These are phyloP conservation scores for Rhododendron ovatum DNA, from an alignment of 148 eudicot genomes.

Conservation along the genomic window DNA sequence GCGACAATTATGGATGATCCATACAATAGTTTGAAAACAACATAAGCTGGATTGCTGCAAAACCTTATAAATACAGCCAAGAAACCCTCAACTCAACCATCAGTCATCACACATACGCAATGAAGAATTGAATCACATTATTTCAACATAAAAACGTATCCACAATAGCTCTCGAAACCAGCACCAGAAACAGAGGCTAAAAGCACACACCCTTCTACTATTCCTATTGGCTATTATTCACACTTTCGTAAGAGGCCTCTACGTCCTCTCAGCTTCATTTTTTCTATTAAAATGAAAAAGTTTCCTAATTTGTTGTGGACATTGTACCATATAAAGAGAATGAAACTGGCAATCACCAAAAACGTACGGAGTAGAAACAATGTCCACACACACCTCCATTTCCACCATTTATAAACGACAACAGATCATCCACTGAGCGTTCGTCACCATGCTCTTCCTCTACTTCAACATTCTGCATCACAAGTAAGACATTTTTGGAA, in stretches of 20 bases:
- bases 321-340: background rate
- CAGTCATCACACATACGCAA: too few species aligned
- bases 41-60: background rate
- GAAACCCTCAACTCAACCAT: background rate
- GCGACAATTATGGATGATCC: background rate
- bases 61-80: background rate
- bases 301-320: background rate
- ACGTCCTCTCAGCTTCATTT: background rate
- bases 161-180: background rate
- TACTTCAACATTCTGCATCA: conserved; percentile 46
- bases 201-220: background rate
- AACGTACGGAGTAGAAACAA: background rate
- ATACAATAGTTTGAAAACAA: background rate
- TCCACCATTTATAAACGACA: conserved; percentile 72
- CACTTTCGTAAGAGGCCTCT: background rate
- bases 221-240: background rate
- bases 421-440: conserved; percentile 82
- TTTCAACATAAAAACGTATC: background rate
- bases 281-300: background rate
- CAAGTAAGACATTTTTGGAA: conserved; percentile 10
- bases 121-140: background rate
- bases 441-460: conserved; percentile 67
- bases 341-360: background rate
- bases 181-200: background rate
- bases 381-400: conserved; percentile 39